Percentiles rank a stretch among this genome's conserved stretches.
Evolutionary conservation across 2,329 filamentous ascomycete species (phyloP).

Genomic region (Ophiostoma montium): DNA sequence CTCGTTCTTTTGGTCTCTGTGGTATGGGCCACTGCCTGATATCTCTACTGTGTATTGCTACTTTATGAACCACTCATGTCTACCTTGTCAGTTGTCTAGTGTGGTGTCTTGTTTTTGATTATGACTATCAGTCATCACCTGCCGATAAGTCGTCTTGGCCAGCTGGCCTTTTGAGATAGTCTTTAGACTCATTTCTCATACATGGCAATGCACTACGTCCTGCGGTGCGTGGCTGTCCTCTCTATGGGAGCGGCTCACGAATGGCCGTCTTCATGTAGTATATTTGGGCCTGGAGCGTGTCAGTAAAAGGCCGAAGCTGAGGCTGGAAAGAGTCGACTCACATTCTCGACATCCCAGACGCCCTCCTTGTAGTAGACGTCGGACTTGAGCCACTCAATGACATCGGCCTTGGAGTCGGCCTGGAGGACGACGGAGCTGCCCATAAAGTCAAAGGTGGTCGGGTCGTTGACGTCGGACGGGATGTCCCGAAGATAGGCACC

Average conservation of each 20-base stretch:
- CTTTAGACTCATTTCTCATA: neutral
- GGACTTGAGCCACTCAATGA: slow-evolving; percentile 48
- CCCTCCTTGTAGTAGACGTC: slow-evolving; percentile 60
- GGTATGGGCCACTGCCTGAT: neutral
- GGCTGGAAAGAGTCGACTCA: slow-evolving; percentile 18
- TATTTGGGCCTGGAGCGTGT: slow-evolving; percentile 17
- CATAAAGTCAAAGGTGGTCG: slow-evolving; percentile 50
- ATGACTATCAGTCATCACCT: no score
- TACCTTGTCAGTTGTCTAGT: neutral
- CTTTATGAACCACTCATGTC: neutral
- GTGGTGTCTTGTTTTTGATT: no score
- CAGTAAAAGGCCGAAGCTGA: neutral
- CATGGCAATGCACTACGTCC: no score
- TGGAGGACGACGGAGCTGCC: slow-evolving; percentile 57
- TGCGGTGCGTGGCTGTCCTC: no score
- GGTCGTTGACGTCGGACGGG: slow-evolving; percentile 43
- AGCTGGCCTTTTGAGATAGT: no score
- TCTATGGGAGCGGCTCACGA: slow-evolving; percentile 12
- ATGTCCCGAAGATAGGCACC: slow-evolving; percentile 56
- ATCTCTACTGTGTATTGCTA: neutral
- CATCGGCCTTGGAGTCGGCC: slow-evolving; percentile 56
- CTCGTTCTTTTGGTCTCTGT: neutral
- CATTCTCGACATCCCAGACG: slow-evolving; percentile 70
- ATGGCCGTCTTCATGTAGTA: slow-evolving; percentile 22
- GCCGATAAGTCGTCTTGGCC: no score